phyloP scores from a whole-genome alignment of 2,329 filamentous ascomycete species.

The Talaromyces funiculosus region DNA sequence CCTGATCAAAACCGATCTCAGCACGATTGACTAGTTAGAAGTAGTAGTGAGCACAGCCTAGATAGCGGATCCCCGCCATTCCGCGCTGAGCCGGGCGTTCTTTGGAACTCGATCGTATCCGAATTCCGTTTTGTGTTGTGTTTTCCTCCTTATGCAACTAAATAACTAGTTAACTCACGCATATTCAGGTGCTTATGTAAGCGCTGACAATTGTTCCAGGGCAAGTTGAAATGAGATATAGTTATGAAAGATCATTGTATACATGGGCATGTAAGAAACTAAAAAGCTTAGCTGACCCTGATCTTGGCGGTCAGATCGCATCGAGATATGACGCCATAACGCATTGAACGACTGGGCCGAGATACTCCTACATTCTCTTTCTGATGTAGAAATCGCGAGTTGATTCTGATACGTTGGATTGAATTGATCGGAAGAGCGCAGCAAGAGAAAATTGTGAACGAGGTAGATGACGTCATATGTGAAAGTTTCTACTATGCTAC shows the following conservation, averaged over 20 bases:
- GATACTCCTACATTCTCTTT: not conserved
- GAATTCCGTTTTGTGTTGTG: too few species aligned
- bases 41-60: conserved; percentile 2
- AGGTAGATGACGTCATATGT: not conserved
- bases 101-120: not conserved
- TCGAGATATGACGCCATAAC: not conserved
- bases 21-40: not conserved
- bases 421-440: not conserved
- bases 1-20: not conserved
- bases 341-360: not conserved
- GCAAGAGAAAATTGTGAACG: not conserved
- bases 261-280: too few species aligned
- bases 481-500: not conserved
- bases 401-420: not conserved
- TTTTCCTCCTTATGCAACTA: too few species aligned
- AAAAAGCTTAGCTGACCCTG: not conserved
- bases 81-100: not conserved
- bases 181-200: too few species aligned
- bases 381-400: not conserved
- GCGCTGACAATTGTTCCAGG: too few species aligned
- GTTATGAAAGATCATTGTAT: not conserved
- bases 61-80: conserved; percentile 7
- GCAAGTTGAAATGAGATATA: too few species aligned
- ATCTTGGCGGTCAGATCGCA: not conserved
- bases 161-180: too few species aligned